Evolutionary conservation across 2,329 filamentous ascomycete genomes (phyloP).

Genomic region (Saccharata proteae): DNA sequence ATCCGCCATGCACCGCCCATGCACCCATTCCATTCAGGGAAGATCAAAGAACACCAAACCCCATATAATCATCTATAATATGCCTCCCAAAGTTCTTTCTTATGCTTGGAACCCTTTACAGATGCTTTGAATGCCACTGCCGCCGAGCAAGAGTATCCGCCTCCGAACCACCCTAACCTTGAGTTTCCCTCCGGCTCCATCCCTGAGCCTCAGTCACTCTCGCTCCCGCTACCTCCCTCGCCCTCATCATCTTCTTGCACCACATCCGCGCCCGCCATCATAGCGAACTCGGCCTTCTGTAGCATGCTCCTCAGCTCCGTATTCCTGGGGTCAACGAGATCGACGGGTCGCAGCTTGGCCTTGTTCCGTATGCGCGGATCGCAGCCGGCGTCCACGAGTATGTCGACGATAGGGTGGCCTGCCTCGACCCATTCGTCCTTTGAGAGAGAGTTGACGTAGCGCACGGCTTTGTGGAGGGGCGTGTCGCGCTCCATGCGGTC

Average conservation of each 20-base stretch:
- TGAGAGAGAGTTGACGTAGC: constrained; percentile 60
- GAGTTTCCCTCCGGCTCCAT: not conserved
- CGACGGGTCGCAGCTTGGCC: constrained; percentile 56
- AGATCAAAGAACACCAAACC: constrained; percentile 2
- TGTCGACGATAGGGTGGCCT: constrained; percentile 56
- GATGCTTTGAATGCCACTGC: too few relatives aligned
- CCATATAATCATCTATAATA: constrained; percentile 4
- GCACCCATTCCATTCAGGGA: too few relatives aligned
- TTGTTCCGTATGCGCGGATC: constrained; percentile 56
- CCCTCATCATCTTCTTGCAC: constrained; percentile 37
- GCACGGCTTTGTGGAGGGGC: constrained; percentile 65
- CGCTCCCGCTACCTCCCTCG: constrained; percentile 32
- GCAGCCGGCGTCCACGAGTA: constrained; percentile 71
- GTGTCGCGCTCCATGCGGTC: constrained; percentile 63
- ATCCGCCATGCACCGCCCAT: too few relatives aligned
- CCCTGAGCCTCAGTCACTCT: constrained; percentile 29
- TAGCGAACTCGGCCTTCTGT: constrained; percentile 57
- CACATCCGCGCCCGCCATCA: constrained; percentile 35
- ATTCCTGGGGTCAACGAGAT: constrained; percentile 65
- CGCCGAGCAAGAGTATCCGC: too few relatives aligned
- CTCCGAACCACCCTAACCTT: too few relatives aligned
- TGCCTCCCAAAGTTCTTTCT: not conserved
- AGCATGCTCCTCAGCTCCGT: constrained; percentile 48
- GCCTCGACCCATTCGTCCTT: constrained; percentile 50
- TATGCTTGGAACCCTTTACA: not conserved